Conservation (phyloP, 208 protist species). For the Trypanosoma grayi region DNA sequence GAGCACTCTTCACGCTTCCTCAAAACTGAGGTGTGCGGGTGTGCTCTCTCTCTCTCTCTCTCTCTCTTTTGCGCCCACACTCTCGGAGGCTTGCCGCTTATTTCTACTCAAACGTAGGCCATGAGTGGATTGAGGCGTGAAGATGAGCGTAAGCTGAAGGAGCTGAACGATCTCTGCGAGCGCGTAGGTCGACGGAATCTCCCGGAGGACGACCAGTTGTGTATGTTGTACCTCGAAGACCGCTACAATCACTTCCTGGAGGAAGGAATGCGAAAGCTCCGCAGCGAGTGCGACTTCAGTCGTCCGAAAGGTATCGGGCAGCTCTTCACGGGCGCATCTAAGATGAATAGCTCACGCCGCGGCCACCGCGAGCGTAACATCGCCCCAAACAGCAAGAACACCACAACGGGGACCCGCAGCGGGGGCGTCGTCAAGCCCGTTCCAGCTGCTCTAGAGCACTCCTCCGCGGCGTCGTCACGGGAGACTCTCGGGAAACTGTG, state of each 20-base stretch:
- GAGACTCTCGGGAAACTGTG: conserved; percentile 2
- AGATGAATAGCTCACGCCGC: neutral
- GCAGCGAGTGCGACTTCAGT: neutral
- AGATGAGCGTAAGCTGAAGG: conserved; percentile 22
- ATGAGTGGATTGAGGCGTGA: conserved; percentile 15
- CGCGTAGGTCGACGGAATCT: conserved; percentile 8
- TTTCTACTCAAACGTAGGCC: neutral
- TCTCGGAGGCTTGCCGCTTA: too few relatives aligned
- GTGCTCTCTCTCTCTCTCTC: neutral
- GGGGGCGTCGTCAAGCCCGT: neutral
- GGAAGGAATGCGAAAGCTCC: conserved; percentile 22
- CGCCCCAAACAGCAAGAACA: neutral
- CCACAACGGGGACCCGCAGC: neutral
- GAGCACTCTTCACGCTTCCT: too few relatives aligned
- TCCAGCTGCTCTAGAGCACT: neutral
- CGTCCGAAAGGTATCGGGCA: neutral
- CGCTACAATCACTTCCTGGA: conserved; percentile 18
- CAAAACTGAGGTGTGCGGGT: too few relatives aligned
- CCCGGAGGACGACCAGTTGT: conserved; percentile 19
- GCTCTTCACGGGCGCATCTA: neutral
- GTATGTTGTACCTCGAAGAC: conserved; percentile 21
- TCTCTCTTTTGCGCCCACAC: neutral
- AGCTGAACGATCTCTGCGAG: conserved; percentile 10
- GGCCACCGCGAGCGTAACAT: neutral
- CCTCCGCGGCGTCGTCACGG: neutral